Base-by-base conservation (phyloP, 2,329 filamentous ascomycete genomes). In the Aureobasidium zeae region DNA sequence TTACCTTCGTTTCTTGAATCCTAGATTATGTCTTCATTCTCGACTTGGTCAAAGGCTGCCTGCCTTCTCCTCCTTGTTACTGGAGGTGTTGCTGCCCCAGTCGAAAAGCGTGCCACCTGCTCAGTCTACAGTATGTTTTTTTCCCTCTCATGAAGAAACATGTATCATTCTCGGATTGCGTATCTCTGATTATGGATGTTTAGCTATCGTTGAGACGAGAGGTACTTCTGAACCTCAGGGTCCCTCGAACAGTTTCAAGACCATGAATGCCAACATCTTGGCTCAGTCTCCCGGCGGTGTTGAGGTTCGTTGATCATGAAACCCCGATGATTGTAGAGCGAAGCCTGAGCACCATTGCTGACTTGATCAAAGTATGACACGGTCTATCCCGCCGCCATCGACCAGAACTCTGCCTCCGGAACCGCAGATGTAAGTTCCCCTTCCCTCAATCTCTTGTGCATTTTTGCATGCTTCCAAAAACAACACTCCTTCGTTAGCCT, bases 241-340 rank as follows among this genome's bases (percentile, higher is more conserved):
- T 2, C 46, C 44, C n/a, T 46, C 48, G 32, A 47, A 55, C 1
- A 57, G 54, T 16, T 62, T 63, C 52, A 46, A 46, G n/a, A 61
- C 57, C 16, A 62, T 63, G 55, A 62, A 63, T 48, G 13, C 34
- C 2, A 53, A 54, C 34, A 51, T 61, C 33, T 50, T 41, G n/a
- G 12, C 38, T 5, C 49, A 56, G 19, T 34, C 60, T 7, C 44
- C 55, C 1, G 60, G 61, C 1, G 61, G 60, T 26, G 60, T 52
- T 9, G 53, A 55, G 33, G 32, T 47, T 24, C 9, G 32, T 30
- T n/a, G 5, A 4, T n/a, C 4, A 16, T 7, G 6, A 12, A 24
- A 5, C 1, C 12, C 16, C 3, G 24, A 10, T 4, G 10, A 35
- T 3, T 5, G 4, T 3, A 5, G n/a, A n/a, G n/a, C n/a, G n/a